A percentile compares a stretch with the other conserved stretches of the same genome.
Conservation (phyloP, 2,329 filamentous ascomycete genomes). For the Colletotrichum cuscutae region DNA sequence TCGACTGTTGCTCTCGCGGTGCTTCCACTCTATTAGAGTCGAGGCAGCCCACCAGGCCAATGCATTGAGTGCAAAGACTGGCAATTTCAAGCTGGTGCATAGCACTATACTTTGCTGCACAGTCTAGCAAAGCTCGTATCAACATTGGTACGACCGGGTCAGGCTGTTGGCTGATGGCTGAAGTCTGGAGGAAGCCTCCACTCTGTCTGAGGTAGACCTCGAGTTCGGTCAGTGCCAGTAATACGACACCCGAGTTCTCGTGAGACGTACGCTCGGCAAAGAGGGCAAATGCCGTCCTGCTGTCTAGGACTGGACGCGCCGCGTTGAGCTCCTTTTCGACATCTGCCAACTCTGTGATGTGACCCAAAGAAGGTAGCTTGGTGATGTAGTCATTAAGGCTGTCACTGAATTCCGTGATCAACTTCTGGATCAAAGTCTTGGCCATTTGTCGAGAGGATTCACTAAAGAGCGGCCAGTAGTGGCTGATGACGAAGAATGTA, state of each 20-base stretch:
- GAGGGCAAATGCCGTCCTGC: constrained; percentile 55
- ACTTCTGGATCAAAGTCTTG: constrained; percentile 69
- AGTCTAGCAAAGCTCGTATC: constrained; percentile 84
- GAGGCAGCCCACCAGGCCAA: constrained; percentile 90
- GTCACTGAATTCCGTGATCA: constrained; percentile 71
- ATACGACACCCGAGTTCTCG: constrained; percentile 87
- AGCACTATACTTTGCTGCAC: constrained; percentile 81
- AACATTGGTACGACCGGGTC: constrained; percentile 78
- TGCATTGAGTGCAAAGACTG: constrained; percentile 79
- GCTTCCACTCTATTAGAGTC: constrained; percentile 91
- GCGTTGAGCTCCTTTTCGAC: constrained; percentile 73
- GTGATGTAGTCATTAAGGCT: constrained; percentile 75
- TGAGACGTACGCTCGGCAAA: constrained; percentile 81
- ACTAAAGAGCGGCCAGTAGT: constrained; percentile 80
- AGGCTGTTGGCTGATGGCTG: constrained; percentile 85
- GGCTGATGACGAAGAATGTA: constrained; percentile 86
- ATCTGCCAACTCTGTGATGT: constrained; percentile 75
- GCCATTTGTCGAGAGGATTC: constrained; percentile 68
- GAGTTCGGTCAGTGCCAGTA: constrained; percentile 83
- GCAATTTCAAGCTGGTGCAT: constrained; percentile 71
- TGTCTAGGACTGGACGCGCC: constrained; percentile 71
- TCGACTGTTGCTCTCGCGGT: constrained; percentile 80
- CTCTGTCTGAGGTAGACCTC: constrained; percentile 76
- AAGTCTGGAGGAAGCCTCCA: constrained; percentile 82
- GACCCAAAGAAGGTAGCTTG: constrained; percentile 80